Percentiles rank a stretch among this genome's conserved stretches.
Evolutionary conservation across 176 grass and related monocot species (phyloP).

Genomic region (Tillandsia fasciculata): DNA sequence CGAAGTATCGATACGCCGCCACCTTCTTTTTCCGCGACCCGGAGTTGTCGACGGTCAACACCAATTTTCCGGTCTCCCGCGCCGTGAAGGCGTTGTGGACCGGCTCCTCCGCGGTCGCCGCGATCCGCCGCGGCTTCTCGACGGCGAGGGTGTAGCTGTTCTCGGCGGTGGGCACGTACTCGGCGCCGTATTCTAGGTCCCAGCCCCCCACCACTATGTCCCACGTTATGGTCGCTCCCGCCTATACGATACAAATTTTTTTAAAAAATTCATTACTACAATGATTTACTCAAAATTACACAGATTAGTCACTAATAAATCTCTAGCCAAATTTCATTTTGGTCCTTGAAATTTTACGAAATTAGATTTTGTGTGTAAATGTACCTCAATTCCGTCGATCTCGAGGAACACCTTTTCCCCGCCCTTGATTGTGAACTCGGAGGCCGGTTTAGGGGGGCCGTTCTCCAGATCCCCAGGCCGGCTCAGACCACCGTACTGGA

Average conservation of each 20-base stretch:
- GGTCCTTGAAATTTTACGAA: neutral
- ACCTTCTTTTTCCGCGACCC: constrained; percentile 78
- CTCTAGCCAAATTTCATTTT: neutral
- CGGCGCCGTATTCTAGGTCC: constrained; percentile 89
- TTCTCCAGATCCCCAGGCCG: constrained; percentile 62
- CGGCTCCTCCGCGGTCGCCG: constrained; percentile 45
- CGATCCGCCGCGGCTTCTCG: constrained; percentile 60
- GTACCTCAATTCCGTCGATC: constrained; percentile 98
- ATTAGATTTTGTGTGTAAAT: neutral
- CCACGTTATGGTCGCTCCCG: constrained; percentile 80
- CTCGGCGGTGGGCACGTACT: constrained; percentile 68
- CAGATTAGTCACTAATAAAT: neutral
- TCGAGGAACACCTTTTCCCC: constrained; percentile 91
- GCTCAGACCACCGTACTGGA: constrained; percentile 88
- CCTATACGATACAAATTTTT: constrained; percentile 21
- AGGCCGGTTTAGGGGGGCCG: constrained; percentile 84
- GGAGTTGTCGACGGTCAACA: constrained; percentile 83
- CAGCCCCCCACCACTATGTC: constrained; percentile 82
- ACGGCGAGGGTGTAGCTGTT: constrained; percentile 69
- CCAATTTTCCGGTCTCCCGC: constrained; percentile 81
- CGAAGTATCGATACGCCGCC: constrained; percentile 83
- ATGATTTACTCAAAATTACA: neutral
- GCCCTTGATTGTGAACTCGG: constrained; percentile 95
- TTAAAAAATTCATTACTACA: neutral
- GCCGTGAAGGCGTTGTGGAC: constrained; percentile 72